These are phyloP conservation scores for Hydrangea macrophylla DNA, from an alignment of 148 eudicot genomes.

Conservation along the genomic window DNA sequence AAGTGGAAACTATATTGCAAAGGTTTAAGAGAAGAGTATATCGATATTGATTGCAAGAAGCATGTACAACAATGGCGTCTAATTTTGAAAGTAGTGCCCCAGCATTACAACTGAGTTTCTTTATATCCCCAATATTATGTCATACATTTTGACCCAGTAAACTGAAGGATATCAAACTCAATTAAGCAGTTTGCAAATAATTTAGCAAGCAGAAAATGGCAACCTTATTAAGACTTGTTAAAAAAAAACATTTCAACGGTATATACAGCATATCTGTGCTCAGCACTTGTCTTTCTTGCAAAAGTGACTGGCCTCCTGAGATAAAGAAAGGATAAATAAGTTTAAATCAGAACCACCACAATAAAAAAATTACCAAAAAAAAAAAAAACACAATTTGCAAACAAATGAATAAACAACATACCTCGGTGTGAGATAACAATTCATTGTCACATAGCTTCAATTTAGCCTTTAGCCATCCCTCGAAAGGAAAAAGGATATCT, in stretches of 20 bases:
- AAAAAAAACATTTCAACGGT: not conserved
- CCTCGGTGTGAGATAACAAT: not conserved
- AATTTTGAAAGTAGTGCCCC: not conserved
- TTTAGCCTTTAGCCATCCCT: conserved; percentile 6
- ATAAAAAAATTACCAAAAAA: no score
- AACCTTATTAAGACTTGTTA: not conserved
- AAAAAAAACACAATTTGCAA: no score
- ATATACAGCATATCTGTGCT: not conserved
- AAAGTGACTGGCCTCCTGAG: not conserved
- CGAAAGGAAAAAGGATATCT: conserved; percentile 5
- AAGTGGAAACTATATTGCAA: not conserved
- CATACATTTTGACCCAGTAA: not conserved
- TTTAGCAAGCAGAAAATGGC: not conserved
- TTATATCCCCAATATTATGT: not conserved
- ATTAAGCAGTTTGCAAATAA: not conserved
- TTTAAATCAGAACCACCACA: not conserved
- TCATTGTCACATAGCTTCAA: not conserved
- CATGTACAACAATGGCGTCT: not conserved
- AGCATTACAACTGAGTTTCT: not conserved
- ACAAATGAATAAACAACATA: no score
- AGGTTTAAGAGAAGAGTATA: not conserved
- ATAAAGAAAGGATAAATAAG: not conserved
- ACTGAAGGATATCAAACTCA: not conserved
- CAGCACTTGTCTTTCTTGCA: not conserved
- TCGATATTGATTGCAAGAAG: not conserved